Base-by-base conservation (phyloP, 352 stramenopile genomes). In the Phytophthora hybrid region DNA sequence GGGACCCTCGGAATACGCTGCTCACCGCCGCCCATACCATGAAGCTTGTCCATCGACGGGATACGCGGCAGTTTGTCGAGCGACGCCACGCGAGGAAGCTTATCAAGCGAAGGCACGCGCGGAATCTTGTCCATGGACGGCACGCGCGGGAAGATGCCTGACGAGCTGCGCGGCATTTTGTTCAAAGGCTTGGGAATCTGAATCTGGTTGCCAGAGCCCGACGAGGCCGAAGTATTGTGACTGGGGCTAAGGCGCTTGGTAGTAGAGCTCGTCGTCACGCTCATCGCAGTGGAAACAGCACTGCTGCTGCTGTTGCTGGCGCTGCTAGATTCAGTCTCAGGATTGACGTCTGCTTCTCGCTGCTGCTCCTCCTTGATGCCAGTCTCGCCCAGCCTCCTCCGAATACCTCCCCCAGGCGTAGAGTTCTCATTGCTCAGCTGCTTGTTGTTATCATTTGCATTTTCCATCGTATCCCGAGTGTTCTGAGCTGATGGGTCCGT, bases 101-200 rank as follows among this genome's bases (percentile, higher is more conserved):
- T 93, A 66, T 93, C 85, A 31, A 84, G 71, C 10, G 83, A 92
- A 53, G 87, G 74, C 23, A 88, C 74, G 21, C 71, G 77, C 5
- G 86, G 70, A 51, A 93, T 72, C 55, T 84, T 93, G 66, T 93
- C 88, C 72, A 93, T 87, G 6, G 89, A 96, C 19, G 85, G 84
- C 49, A 93, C 81, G 46, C 89, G 87, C 18, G 89, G 89, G 61
- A 96, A 94, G 37, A 93, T 94, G 10, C 87, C 87, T 13, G 87
- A 94, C 34, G 86, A 92, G 66, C 81, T 93, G 9, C 88, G 85
- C 19, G 85, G 85, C 81, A 93, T 92, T 75, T 94, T 94, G 78
- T 77, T 90, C 58, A 93, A 67, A 16, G 85, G 83, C 73, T 94
- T 94, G 37, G 87, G 86, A 37, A 88, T 85, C 70, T 91, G 83